Conservation (phyloP, 192 early-diverging fungal genomes). For the Umbelopsis sp. region DNA sequence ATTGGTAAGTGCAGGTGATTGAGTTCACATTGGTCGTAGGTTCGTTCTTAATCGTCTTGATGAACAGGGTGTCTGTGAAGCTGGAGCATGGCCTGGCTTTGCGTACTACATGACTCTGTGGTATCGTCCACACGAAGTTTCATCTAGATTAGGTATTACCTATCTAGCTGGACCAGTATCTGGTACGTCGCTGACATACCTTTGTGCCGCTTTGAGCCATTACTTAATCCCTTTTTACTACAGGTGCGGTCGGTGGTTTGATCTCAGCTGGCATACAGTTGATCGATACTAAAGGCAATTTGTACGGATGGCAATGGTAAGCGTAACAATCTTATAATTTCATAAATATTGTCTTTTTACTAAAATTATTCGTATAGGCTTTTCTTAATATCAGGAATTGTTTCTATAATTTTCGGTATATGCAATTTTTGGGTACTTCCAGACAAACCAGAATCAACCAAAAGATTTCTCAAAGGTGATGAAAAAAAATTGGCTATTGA, state of each 20-base stretch:
- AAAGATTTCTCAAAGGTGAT: slow-evolving; percentile 31
- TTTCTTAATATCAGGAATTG: slow-evolving; percentile 31
- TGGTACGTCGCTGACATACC: not conserved
- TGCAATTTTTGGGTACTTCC: slow-evolving; percentile 34
- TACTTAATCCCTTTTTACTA: not conserved
- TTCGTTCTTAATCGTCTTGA: not conserved
- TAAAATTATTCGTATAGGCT: slow-evolving; percentile 4
- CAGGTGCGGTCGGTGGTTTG: slow-evolving; percentile 38
- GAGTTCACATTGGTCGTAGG: not conserved
- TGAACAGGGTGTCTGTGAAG: slow-evolving; percentile 34
- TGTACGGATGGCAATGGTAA: slow-evolving; percentile 40
- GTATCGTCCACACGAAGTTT: slow-evolving; percentile 39
- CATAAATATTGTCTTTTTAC: not conserved
- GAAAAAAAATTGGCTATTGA: slow-evolving; percentile 24
- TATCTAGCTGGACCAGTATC: slow-evolving; percentile 40
- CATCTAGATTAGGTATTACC: slow-evolving; percentile 31
- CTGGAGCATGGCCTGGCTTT: slow-evolving; percentile 40
- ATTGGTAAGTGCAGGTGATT: slow-evolving; percentile 14
- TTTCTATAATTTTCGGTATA: slow-evolving; percentile 34
- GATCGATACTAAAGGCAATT: slow-evolving; percentile 29
- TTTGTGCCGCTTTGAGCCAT: not conserved
- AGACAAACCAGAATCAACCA: slow-evolving; percentile 28
- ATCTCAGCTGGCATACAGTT: slow-evolving; percentile 37
- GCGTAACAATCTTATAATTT: not conserved
- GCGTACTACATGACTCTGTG: slow-evolving; percentile 40